Percentiles rank a stretch among this genome's conserved stretches.
These are phyloP conservation scores for Anaeromyces robustus DNA, from an alignment of 192 early-diverging fungal genomes.

Conservation along the genomic window DNA sequence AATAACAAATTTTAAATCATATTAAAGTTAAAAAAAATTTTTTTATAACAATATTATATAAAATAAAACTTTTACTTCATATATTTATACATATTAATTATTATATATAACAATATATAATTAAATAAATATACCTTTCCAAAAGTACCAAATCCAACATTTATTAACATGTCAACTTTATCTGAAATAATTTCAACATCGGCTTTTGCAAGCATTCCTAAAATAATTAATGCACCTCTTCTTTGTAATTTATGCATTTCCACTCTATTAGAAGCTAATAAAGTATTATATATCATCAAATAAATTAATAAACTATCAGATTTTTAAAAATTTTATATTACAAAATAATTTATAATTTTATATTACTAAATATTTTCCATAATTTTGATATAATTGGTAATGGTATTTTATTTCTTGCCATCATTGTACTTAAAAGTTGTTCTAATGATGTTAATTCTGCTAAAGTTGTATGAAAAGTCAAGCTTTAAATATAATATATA, in stretches of 20 bases:
- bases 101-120: neutral
- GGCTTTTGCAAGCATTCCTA: constrained; percentile 86
- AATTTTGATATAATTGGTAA: constrained; percentile 56
- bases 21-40: no score
- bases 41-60: no score
- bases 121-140: constrained; percentile 38
- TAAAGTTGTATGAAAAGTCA: constrained; percentile 72
- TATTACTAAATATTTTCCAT: constrained; percentile 39
- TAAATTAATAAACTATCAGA: no score
- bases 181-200: constrained; percentile 65
- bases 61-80: no score
- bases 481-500: constrained; percentile 15
- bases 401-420: constrained; percentile 48
- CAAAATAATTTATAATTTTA: neutral
- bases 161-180: constrained; percentile 67
- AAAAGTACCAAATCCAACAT: constrained; percentile 68
- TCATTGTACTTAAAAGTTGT: constrained; percentile 66
- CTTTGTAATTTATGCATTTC: constrained; percentile 55
- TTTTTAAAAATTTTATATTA: no score
- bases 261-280: constrained; percentile 22
- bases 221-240: constrained; percentile 76
- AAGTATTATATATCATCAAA: neutral
- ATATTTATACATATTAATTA: no score
- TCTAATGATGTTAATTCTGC: constrained; percentile 93
- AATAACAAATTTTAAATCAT: neutral